Evolutionary conservation across 805 yeast genomes (phyloP).

Genomic region (Candida schatavii): DNA sequence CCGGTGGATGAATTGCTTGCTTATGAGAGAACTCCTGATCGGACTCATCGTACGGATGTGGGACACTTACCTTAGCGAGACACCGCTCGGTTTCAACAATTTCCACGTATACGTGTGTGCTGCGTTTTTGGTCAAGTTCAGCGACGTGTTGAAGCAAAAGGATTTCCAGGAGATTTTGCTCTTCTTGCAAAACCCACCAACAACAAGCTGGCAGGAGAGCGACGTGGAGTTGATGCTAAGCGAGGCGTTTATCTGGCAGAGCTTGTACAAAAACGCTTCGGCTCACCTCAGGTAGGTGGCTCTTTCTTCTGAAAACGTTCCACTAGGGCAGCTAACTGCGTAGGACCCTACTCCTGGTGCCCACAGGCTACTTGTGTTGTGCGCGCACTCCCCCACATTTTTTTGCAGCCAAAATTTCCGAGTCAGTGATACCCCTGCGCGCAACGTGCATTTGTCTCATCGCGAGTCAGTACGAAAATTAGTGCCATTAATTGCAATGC

Average conservation of each 20-base stretch:
- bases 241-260: conserved; percentile 97
- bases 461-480: background rate
- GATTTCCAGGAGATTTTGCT: conserved; percentile 94
- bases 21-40: conserved; percentile 90
- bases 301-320: too few species aligned
- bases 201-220: conserved; percentile 78
- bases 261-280: conserved; percentile 81
- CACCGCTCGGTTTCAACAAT: conserved; percentile 76
- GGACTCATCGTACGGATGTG: conserved; percentile 87
- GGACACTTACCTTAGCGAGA: conserved; percentile 88
- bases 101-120: conserved; percentile 98
- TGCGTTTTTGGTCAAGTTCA: conserved; percentile 88
- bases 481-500: background rate
- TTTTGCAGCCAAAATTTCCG: too few species aligned
- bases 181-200: conserved; percentile 88
- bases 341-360: too few species aligned
- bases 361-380: too few species aligned
- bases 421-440: too few species aligned
- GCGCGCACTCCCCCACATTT: too few species aligned
- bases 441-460: too few species aligned
- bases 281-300: conserved; percentile 83
- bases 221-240: conserved; percentile 89
- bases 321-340: too few species aligned
- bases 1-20: conserved; percentile 97
- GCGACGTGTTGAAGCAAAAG: conserved; percentile 71